Conservation (phyloP, 78 protist species). For the Guillardia theta region DNA sequence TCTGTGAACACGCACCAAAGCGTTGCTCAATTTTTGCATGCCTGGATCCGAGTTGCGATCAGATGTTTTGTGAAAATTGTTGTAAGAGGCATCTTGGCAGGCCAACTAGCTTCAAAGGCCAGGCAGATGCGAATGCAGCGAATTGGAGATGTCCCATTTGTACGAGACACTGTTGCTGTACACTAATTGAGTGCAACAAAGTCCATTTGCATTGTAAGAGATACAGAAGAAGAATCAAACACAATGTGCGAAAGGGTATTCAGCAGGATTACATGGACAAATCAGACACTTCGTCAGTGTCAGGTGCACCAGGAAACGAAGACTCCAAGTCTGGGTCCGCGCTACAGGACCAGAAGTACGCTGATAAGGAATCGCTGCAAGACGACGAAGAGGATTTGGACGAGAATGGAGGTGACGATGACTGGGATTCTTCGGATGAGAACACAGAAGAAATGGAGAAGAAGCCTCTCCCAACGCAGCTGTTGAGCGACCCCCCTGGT, state of each 20-base stretch:
- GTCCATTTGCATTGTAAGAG: neutral
- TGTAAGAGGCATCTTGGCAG: neutral
- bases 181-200: neutral
- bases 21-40: neutral
- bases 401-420: neutral
- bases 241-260: neutral
- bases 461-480: neutral
- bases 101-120: neutral
- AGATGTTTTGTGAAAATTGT: neutral
- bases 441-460: neutral
- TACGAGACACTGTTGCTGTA: neutral
- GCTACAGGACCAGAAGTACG: neutral
- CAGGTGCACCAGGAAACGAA: neutral
- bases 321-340: too few relatives aligned
- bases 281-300: too few relatives aligned
- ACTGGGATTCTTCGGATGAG: neutral
- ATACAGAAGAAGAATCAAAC: neutral
- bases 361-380: neutral
- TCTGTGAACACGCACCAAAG: conserved; percentile 9
- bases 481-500: neutral
- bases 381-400: neutral
- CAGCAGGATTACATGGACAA: neutral
- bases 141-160: neutral
- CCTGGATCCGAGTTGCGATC: neutral
- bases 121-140: neutral